Base-by-base conservation (phyloP, 768 basidiomycete species). In the Suillus subalutaceus region DNA sequence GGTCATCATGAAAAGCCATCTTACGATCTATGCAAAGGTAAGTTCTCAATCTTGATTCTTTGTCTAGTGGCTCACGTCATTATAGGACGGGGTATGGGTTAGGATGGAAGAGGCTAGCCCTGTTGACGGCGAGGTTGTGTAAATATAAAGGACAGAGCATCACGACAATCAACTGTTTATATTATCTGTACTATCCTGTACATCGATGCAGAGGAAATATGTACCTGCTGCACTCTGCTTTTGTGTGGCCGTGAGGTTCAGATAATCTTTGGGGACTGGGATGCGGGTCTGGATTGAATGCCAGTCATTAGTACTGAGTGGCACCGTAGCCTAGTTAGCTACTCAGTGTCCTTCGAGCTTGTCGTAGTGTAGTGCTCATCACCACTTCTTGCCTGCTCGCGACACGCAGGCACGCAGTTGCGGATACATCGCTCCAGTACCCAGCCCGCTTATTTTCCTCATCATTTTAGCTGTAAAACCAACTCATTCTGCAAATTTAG, bases 1-100 rank as follows among this genome's bases (percentile, higher is more conserved):
- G 63, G 75, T 83, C 9, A 74, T 82, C 65, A 76, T 83, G 6
- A 80, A 79, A 43, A 72, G 75, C 32, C 86, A 88, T 73, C 71
- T 90, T 69, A 90, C 88, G 3, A 79, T 86, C 80, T 87, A 79
- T 71, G 76, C 79, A 41, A 71, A 79, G 65, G 86, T 84, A 65
- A 62, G 81, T 74, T 20, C 60, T 16, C 3, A 35, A 2, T 35
- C 56, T 46, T 30, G 26, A 20, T 9, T 2, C 13, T 38, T 7
- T 43, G 26, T 18, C 41, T 41, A 5, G 1, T 15, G 23, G 53
- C 63, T 67, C 15, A 73, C 23, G 0, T 15, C n/a, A 3, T 46
- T 52, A 2, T 44, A 74, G 74, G 71, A 69, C 15, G 74, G 74
- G 6, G 50, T 74, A 38, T 74, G 74, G 74, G 70, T 74, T 13